Base-by-base conservation (phyloP, 2,329 filamentous ascomycete species). In the Rhynchosporium graminicola region DNA sequence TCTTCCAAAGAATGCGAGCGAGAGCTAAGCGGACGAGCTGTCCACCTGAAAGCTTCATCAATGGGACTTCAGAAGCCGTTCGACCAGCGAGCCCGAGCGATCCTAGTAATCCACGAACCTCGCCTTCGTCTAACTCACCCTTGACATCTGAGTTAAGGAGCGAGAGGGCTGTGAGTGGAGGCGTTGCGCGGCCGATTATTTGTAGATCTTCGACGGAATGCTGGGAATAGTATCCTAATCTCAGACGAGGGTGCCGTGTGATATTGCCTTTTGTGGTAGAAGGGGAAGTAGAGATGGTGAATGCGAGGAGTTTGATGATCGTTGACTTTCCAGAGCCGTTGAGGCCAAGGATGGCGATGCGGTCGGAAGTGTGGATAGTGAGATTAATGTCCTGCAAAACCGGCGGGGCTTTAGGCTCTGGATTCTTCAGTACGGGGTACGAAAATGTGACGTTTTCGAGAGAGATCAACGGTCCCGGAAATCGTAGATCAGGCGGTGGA, bases 1-100 rank as follows among this genome's bases (percentile, higher is more conserved):
- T 97, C 80, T 97, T 97, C 92, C 92, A 96, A 88, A 96, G 93
- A 70, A 92, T 89, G 70, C 90, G 90, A 1, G 91, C 94, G 69
- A 98, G 94, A 6, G 91, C 95, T 29, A 92, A 87, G 92, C 92
- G 72, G 55, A 89, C 88, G 28, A 91, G 82, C 75, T 96, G 92
- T 0, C 91, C 92, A 46, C 91, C 91, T 0, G 90, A 94, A 0
- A 96, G 80, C 71, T 87, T 84, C n/a, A 77, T 75, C 0, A 96
- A 75, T 0, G 91, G 88, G 0, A 92, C 84, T 70, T 94, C 89
- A 0, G 89, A 90, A 0, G 86, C 90, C 5, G 86, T 79, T 1
- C 86, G 83, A 0, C 91, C 90, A 0, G 84, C 82, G 0, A 96
- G 79, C 0, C 90, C 90, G 0, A 96, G 79, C 3, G 85, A 83